These are phyloP conservation scores for Mortierella sp. DNA, from an alignment of 371 early-diverging fungal species.

Conservation along the genomic window DNA sequence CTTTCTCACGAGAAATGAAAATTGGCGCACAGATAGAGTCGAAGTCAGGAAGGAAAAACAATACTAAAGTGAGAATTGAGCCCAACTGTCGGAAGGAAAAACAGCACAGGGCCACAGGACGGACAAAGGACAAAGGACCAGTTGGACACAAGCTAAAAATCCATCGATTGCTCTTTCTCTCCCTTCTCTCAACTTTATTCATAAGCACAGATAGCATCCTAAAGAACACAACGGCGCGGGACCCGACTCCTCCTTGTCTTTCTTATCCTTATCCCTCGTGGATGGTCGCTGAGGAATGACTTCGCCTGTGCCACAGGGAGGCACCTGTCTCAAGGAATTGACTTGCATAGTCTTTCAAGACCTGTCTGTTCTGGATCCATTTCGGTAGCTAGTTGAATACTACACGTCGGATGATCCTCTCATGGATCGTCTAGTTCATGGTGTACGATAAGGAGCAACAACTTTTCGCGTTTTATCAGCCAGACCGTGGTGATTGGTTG, in stretches of 20 bases:
- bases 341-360: background rate
- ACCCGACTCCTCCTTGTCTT: background rate
- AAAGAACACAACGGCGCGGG: background rate
- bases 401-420: background rate
- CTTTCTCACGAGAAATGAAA: background rate
- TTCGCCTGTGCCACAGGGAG: background rate
- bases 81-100: too few species aligned
- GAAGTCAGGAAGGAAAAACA: too few species aligned
- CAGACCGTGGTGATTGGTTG: too few species aligned
- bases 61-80: too few species aligned
- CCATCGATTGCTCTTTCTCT: too few species aligned
- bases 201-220: background rate
- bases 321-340: background rate
- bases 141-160: too few species aligned
- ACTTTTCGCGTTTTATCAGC: too few species aligned
- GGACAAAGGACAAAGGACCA: too few species aligned
- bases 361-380: background rate
- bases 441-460: background rate
- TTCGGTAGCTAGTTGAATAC: constrained; percentile 12
- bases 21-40: background rate
- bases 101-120: too few species aligned
- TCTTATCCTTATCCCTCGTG: background rate
- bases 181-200: background rate
- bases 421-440: background rate
- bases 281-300: background rate